A percentile compares a stretch with the other conserved stretches of the same genome.
phyloP scores from a whole-genome alignment of 768 basidiomycete species.

The Leccinum olivaceopallidum region DNA sequence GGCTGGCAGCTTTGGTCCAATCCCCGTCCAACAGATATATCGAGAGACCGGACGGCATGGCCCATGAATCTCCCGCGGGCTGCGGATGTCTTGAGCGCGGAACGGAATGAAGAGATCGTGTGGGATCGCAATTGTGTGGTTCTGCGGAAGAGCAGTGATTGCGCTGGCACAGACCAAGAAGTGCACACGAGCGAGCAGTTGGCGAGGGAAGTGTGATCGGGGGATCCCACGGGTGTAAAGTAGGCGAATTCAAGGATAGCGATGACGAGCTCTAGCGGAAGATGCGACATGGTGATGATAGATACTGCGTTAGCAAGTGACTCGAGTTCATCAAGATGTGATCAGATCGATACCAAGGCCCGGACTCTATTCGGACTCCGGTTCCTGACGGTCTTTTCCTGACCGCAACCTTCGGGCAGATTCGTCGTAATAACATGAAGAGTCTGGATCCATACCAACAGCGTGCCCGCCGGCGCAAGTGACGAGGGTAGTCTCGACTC shows the following conservation, averaged over 20 bases:
- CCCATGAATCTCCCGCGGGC: constrained; percentile 17
- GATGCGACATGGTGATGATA: neutral
- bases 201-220: constrained; percentile 22
- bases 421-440: neutral
- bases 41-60: constrained; percentile 22
- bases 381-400: neutral
- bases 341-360: neutral
- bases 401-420: neutral
- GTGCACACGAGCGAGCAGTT: constrained; percentile 29
- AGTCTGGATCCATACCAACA: neutral
- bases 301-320: neutral
- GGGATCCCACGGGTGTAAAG: constrained; percentile 19
- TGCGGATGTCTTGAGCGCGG: constrained; percentile 20
- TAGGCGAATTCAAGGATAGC: constrained; percentile 27
- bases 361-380: neutral
- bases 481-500: neutral
- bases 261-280: constrained; percentile 28
- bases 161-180: constrained; percentile 31
- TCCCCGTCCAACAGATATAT: constrained; percentile 18
- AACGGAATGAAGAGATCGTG: constrained; percentile 14
- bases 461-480: too few relatives aligned
- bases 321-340: neutral
- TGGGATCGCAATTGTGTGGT: constrained; percentile 8
- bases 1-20: constrained; percentile 9
- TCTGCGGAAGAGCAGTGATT: constrained; percentile 31